Percentiles rank a stretch among this genome's conserved stretches.
Evolutionary conservation across 2,329 filamentous ascomycete genomes (phyloP).

Genomic region (Lecanoromycetidae sp.): DNA sequence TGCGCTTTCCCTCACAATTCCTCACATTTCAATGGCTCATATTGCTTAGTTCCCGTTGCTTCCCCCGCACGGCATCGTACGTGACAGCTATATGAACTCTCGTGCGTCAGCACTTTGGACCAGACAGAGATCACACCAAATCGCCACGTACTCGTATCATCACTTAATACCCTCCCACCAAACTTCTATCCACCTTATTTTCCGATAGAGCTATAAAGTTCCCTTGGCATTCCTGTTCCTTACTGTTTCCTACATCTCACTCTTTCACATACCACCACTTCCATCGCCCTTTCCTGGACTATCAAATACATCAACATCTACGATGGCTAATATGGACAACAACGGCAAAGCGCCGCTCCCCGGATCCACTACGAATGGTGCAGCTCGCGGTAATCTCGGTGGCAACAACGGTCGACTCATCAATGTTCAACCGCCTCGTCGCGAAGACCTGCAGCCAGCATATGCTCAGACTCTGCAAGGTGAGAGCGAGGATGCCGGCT

Average conservation of each 20-base stretch:
- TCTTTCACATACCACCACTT: slow-evolving; percentile 2
- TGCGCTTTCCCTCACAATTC: no score
- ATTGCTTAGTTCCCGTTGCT: no score
- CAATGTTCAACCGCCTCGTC: slow-evolving; percentile 64
- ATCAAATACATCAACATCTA: slow-evolving; percentile 2
- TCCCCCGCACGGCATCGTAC: not conserved
- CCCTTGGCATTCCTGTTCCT: not conserved
- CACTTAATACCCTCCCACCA: not conserved
- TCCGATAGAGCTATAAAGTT: slow-evolving; percentile 1
- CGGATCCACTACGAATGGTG: slow-evolving; percentile 9
- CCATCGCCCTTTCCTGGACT: no score
- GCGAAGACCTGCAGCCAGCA: slow-evolving; percentile 72
- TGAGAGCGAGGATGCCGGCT: slow-evolving; percentile 52
- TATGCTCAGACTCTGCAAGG: slow-evolving; percentile 58
- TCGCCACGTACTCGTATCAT: slow-evolving; percentile 12
- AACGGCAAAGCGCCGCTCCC: slow-evolving; percentile 16
- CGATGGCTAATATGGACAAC: slow-evolving; percentile 8
- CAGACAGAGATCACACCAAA: not conserved
- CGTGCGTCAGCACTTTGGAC: not conserved
- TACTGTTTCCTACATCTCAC: not conserved
- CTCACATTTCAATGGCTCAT: no score
- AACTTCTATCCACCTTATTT: not conserved
- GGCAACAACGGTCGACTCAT: slow-evolving; percentile 38
- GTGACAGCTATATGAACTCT: not conserved
- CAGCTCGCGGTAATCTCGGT: slow-evolving; percentile 2